Conservation (phyloP, 768 basidiomycete species). For the Mrakia blollopis region DNA sequence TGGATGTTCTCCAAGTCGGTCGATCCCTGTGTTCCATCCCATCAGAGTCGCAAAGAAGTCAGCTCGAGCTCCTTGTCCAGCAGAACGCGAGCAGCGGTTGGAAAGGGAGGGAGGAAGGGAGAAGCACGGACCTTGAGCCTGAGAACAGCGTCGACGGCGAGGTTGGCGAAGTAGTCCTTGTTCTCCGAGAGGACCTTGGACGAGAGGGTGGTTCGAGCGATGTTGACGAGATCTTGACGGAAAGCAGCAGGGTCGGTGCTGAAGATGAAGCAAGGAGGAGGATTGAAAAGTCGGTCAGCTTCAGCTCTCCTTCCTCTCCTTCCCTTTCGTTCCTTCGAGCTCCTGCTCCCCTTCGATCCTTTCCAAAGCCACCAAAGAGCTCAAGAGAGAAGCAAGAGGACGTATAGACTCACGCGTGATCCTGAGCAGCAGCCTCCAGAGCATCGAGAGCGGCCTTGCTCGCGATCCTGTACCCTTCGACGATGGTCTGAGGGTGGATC, state of each 20-base stretch:
- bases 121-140: constrained; percentile 63
- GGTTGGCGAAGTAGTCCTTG: constrained; percentile 95
- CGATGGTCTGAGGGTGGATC: constrained; percentile 96
- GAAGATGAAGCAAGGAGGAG: constrained; percentile 7
- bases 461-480: constrained; percentile 94
- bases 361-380: background rate
- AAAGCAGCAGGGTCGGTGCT: constrained; percentile 70
- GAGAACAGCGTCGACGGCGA: constrained; percentile 94
- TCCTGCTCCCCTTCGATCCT: background rate
- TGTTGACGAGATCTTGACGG: constrained; percentile 88
- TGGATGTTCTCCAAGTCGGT: constrained; percentile 97
- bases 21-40: constrained; percentile 61
- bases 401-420: constrained; percentile 63
- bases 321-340: background rate
- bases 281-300: constrained; percentile 18
- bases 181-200: constrained; percentile 95
- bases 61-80: background rate
- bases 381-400: background rate
- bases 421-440: constrained; percentile 71
- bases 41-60: background rate
- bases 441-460: constrained; percentile 76
- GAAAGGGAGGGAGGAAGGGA: background rate
- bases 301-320: background rate
- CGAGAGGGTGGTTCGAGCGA: constrained; percentile 89
- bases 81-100: background rate